Evolutionary conservation across 371 early-diverging fungal genomes (phyloP), one percentile per base, ranked within the genome.

Genomic region (Mucor saturninus): DNA sequence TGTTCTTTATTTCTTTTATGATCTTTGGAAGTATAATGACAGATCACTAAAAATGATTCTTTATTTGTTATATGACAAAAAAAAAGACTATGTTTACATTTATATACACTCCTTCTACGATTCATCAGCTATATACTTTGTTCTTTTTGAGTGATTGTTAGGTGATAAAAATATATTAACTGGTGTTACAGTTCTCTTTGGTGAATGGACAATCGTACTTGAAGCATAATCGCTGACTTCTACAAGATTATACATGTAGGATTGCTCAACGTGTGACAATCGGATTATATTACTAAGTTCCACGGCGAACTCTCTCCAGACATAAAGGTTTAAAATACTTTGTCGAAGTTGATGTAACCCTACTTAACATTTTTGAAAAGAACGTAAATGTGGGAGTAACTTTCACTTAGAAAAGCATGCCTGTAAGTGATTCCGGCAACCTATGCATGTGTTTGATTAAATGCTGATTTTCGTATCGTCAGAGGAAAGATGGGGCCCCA

Each of bases 121-220:
- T 40, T 59, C 40, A 59, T 59, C 51, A 59, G 21, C 29, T 5
- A 51, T 51, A 59, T 31, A 30, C 59, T 59, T 59, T 21, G 59
- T 51, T 51, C 59, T 59, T n/a, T 59, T 59, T 59, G 50, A 59
- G 38, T 59, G 51, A 55, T 55, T 62, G 49, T 39, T 55, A 54
- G 62, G 49, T 28, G 56, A 48, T 37, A 62, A 55, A 31, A 26
- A 55, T 11, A 62, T 37, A 38, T 55, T 55, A 15, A 29, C 28
- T 37, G 62, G 62, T 3, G 8, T 32, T 11, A 62, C 48, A 5
- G 54, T 54, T 62, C 62, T 43, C 32, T 53, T 48, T 62, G 62
- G 55, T 43, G 55, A 49, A 37, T 15, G 13, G 26, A 45, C 35
- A 8, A 35, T 6, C 0, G 4, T 35, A 35, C 8, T 35, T 35